Base-by-base conservation (phyloP, 176 grass and related monocot genomes). In the Miscanthus lutarioriparius region DNA sequence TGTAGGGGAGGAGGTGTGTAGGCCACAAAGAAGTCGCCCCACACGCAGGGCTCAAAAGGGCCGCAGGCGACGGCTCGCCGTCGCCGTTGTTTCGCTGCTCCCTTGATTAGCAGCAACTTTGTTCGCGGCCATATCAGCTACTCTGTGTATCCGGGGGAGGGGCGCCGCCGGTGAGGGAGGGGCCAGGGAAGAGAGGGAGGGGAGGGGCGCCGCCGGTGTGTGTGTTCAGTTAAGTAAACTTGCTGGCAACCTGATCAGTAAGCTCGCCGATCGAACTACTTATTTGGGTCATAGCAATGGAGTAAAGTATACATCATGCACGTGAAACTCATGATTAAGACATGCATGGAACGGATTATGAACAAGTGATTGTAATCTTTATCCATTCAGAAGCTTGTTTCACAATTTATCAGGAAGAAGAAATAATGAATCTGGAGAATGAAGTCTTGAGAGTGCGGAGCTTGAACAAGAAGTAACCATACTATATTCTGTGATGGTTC, bases 21-120 rank as follows among this genome's bases (percentile, higher is more conserved):
- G n/a, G 15, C 17, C 22, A 40, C 36, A 17, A 78, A 78, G 36
- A 63, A 78, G n/a, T 78, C 75, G 2, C 75, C 75, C 75, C 75
- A 77, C 36, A 62, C 75, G 36, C 75, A 62, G 22, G 75, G 75
- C 7, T 77, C 54, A 5, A 77, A 77, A 16, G 75, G 15, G 7
- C 32, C 12, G 51, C 51, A 51, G 32, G 1, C 51, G 49, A 4
- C 45, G 30, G 27, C 4, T 28, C n/a, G n/a, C n/a, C n/a, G 17
- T 4, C 14, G 2, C 37, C 20, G 68, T 43, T n/a, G 68, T 71
- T 20, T 25, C 68, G 68, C 11, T 10, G 38, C 4, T 20, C 10
- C 23, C 36, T 39, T 23, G 68, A 22, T 71, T 43, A n/a, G 22
- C 22, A 13, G 68, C 20, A 43, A 38, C 68, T 5, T 71, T 43